These are phyloP conservation scores for Morella rubra DNA, from an alignment of 306 rosid genomes.

Conservation along the genomic window DNA sequence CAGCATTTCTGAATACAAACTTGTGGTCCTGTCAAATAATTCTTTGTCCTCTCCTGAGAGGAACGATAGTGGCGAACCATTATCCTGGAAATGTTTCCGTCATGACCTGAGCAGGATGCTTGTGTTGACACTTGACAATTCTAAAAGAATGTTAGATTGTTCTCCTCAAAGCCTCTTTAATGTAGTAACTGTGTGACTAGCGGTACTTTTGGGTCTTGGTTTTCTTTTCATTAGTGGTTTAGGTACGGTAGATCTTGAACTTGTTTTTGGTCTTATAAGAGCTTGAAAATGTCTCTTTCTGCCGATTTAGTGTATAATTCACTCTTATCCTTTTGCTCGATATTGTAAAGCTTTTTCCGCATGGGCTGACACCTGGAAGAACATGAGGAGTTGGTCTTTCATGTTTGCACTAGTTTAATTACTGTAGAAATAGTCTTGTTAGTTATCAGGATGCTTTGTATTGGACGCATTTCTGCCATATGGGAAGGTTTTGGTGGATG, in stretches of 20 bases:
- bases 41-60: background rate
- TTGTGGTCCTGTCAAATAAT: background rate
- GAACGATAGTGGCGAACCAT: background rate
- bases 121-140: constrained; percentile 1
- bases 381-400: constrained; percentile 11
- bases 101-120: background rate
- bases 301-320: background rate
- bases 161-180: background rate
- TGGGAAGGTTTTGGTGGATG: no score
- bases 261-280: background rate
- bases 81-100: background rate
- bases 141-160: background rate
- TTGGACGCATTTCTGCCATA: background rate
- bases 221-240: background rate
- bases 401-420: background rate
- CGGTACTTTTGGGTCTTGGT: background rate
- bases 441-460: background rate
- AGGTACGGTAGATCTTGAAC: background rate
- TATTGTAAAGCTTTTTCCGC: background rate
- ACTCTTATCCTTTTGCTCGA: background rate
- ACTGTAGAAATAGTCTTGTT: background rate
- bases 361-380: background rate
- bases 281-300: constrained; percentile 3
- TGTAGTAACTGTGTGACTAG: background rate
- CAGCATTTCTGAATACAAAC: background rate